Evolutionary conservation across 371 early-diverging fungal genomes (phyloP), one percentile per base, ranked within the genome.

Genomic region (Mucor saturninus): DNA sequence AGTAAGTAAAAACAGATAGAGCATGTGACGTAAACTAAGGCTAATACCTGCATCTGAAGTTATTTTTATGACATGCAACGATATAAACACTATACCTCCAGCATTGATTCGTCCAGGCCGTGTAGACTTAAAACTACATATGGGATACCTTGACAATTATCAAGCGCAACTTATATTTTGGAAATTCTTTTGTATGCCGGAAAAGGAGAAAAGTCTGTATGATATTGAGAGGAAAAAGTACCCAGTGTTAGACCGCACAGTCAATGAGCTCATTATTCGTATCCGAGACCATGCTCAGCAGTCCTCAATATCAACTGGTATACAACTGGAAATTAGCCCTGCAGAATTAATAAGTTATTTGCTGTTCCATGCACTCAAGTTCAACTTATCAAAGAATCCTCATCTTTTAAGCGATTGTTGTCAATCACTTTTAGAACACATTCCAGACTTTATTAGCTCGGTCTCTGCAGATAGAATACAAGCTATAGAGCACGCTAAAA

Each of bases 31-130:
- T 21, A 21, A 21, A 21, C 21, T 21, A 21, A 0, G 21, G 21
- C 21, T 21, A 21, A 21, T 21, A 21, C 21, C 21, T 21, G 21
- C 21, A 21, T 21, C 21, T 30, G 4, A 59, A 56, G 83, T 95
- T 40, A 83, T 95, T 6, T 89, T 95, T 68, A 96, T 98, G 95
- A 97, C 98, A 5, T 96, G 96, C n/a, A 98, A 97, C 73, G 95
- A 96, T 67, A 76, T 96, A 37, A 93, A 93, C 15, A 86, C 85
- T 2, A 83, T 99, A 28, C 98, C 96, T 64, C 92, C 94, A 8
- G 99, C 99, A 7, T 76, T 99, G 53, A 87, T 97, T 52, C 89
- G 99, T 14, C 98, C 99, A 4, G 99, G 99, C 1, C 89, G 99
- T 26, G 91, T 98, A 5, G 99, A 99, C 65, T 70, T 92, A 53